A percentile compares a stretch with the other conserved stretches of the same genome.
These are phyloP conservation scores for Chlorella sp. DNA, from an alignment of 139 green algal genomes.

Conservation along the genomic window DNA sequence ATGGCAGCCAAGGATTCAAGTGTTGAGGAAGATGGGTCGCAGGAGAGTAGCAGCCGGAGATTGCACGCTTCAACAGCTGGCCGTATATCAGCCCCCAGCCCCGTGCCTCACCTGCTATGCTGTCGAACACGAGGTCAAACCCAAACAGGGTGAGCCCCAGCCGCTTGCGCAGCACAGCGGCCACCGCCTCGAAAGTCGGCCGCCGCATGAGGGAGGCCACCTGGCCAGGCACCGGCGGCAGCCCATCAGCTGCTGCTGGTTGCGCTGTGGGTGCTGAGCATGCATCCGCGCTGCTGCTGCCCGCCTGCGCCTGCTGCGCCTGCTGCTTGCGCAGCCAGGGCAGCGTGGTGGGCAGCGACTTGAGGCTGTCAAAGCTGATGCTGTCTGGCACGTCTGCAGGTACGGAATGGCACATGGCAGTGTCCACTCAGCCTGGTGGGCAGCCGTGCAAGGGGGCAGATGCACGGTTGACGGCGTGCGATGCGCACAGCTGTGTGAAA, in stretches of 20 bases:
- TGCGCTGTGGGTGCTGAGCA: background rate
- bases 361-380: slow-evolving; percentile 73
- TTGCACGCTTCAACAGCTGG: no score
- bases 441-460: no score
- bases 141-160: slow-evolving; percentile 77
- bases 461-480: no score
- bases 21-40: background rate
- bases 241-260: background rate
- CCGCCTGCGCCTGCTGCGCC: background rate
- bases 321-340: slow-evolving; percentile 23
- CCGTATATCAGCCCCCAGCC: background rate
- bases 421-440: no score
- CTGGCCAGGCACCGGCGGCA: background rate
- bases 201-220: slow-evolving; percentile 20
- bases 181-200: slow-evolving; percentile 47
- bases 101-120: slow-evolving; percentile 28
- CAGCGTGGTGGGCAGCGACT: slow-evolving; percentile 62
- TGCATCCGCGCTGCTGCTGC: background rate
- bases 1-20: background rate
- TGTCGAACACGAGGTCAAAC: slow-evolving; percentile 68
- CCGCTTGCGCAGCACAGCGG: slow-evolving; percentile 38
- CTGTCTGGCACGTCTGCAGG: slow-evolving; percentile 20
- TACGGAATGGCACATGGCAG: no score
- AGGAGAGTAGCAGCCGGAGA: background rate
- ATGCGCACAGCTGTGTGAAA: no score